Base-by-base conservation (phyloP, 2,329 filamentous ascomycete species). In the Colletotrichum graminicola region DNA sequence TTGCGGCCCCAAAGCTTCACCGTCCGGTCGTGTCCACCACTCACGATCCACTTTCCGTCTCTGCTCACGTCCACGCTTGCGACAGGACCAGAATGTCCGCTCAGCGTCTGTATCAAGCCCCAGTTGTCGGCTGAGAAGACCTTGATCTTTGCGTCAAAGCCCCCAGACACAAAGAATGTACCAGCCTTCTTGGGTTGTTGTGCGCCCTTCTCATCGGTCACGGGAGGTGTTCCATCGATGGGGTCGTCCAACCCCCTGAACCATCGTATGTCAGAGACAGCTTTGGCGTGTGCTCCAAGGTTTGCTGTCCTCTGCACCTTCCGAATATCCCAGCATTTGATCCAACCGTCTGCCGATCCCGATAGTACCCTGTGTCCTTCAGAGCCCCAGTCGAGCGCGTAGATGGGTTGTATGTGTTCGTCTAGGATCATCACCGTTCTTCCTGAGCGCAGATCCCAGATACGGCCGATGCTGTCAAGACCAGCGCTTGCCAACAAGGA, bases 51-150 rank as follows among this genome's bases (percentile, higher is more conserved):
- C 78, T 87, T 92, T 11, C 91, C 93, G 81, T 98, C 94, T 74
- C 87, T 87, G 77, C 93, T 97, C 64, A 97, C 90, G 83, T 99
- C 96, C 16, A 94, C 92, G 75, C 94, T 97, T 63, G 97, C 89
- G 14, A 99, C 95, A 51, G 97, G 96, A 2, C 94, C 95, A 1
- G 94, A 94, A 81, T 99, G 96, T 0, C 95, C 96, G 76, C 92
- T 94, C 70, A 99, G 84, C 21, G 91, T 94, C 82, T 97, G 97
- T 72, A 95, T 90, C 70, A 97, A 83, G 1, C 93, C 92, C 95
- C 96, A 99, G 82, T 99, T 95, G 79, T 99, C 96, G 2, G 94
- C 94, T 8, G 94, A 97, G 82, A 97, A 98, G 75, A 99, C 88
- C 79, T 98, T 97, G 82, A 99, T 92, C 76, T 94, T 95, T 80